Base-by-base conservation (phyloP, 1,284 basidiomycete genomes). In the Xerocomus minutiporus region DNA sequence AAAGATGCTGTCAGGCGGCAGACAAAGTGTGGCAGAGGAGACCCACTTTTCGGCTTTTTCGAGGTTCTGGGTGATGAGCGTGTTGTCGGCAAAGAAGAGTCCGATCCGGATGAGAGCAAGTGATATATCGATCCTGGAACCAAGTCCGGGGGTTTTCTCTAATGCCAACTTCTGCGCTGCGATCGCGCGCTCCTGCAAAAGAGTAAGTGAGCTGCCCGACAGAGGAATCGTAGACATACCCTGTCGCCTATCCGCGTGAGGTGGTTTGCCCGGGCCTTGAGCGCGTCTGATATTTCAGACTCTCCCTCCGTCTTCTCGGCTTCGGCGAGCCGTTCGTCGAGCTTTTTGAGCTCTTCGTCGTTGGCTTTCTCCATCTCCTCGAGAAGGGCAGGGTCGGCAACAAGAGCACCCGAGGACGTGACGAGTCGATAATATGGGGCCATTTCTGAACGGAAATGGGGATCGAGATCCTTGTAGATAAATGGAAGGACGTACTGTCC, bases 291-390 rank as follows among this genome's bases (percentile, higher is more conserved):
- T 58, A 98, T 90, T 69, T 99, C 96, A 8, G 88, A 88, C 72
- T 98, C 95, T 47, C 95, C 96, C 65, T 95, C 86, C 9, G 86
- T 93, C 74, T 93, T 89, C 73, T 93, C 82, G 0, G 94, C 93
- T 61, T 95, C 91, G 59, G 82, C 83, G 46, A 97, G 77, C 56
- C 88, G 79, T 58, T 85, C 82, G 50, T 97, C 90, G 8, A 98
- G 74, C 57, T 81, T 81, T 55, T 84, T 79, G 25, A 98, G 79
- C 64, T 91, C 84, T 39, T 81, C 83, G 50, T 79, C 73, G 70
- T 98, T 98, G 50, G 82, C 80, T 52, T 80, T 79, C 64, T 92
- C 84, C 68, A 98, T 81, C 25, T 75, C 71, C 13, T 80, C 75
- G 2, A 96, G 76, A 5, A 96, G 70, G 0, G 75, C 65, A 4